Base-by-base conservation (phyloP, 2,329 filamentous ascomycete species). In the Diplodia intermedia region DNA sequence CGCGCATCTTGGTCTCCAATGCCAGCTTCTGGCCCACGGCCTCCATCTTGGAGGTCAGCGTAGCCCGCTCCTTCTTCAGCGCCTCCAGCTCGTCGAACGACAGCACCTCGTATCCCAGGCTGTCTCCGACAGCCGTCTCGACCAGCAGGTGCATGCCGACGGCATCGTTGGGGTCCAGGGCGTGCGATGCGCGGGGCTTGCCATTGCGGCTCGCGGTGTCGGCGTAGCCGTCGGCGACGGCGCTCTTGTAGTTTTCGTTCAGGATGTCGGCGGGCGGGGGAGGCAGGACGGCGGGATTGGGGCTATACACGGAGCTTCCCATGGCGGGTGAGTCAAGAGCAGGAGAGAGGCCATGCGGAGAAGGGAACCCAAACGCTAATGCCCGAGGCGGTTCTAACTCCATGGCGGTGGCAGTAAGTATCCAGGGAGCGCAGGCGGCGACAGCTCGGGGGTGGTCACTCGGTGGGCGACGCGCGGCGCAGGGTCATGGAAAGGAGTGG, bases 1-100 rank as follows among this genome's bases (percentile, higher is more conserved):
- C 94, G 73, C 93, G 91, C 74, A 97, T 93, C 82, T 98, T 99
- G 66, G 89, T 91, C 79, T 99, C 95, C 55, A 98, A 89, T 38
- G 90, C 89, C 47, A 99, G 85, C 79, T 94, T 97, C 69, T 92
- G 88, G 72, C 90, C 89, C 23, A 92, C 89, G 47, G 92, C 90
- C 70, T 94, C 91, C 72, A 97, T 89, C n/a, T 92, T 90, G 75
- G 89, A 87, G 31, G 86, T 85, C 61, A 98, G 80, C 43, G 88
- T 83, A 69, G 88, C 86, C 70, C 90, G 87, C 82, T 97, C 92
- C 78, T 93, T 97, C 84, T 98, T 99, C 74, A 98, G 81, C 56
- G 88, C 86, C 72, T 98, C 95, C 36, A 97, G 90, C 80, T 98
- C 94, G 77, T 97, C 93, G 72, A 94, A 91, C 0, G 94, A 92